These are phyloP conservation scores for Trichoderma asperelloides DNA, from an alignment of 495 filamentous ascomycete genomes.

Conservation along the genomic window DNA sequence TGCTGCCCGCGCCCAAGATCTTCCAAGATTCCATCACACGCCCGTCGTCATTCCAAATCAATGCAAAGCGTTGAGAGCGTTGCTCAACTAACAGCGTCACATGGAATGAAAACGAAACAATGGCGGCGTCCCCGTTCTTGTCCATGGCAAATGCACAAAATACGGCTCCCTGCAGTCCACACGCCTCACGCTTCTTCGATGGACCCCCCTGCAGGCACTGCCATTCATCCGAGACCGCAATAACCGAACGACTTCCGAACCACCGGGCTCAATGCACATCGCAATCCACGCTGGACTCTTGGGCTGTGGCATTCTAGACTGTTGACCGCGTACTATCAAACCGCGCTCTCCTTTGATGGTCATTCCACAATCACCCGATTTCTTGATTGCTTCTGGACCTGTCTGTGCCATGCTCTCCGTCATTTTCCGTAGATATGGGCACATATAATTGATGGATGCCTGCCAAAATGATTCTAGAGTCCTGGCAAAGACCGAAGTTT, in stretches of 20 bases:
- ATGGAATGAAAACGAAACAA: too few species aligned
- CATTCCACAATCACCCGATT: slow-evolving; percentile 3
- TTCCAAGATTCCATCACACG: too few species aligned
- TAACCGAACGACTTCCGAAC: slow-evolving; percentile 8
- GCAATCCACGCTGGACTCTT: not conserved
- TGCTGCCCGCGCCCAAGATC: too few species aligned
- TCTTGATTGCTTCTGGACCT: not conserved
- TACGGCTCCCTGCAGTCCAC: too few species aligned
- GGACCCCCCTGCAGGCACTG: not conserved
- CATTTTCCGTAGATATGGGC: not conserved
- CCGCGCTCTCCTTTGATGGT: not conserved
- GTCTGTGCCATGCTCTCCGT: not conserved
- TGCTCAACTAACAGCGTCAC: too few species aligned
- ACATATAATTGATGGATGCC: not conserved
- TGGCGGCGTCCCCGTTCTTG: not conserved
- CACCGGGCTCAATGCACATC: not conserved
- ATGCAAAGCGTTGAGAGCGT: too few species aligned
- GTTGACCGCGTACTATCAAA: not conserved
- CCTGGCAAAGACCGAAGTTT: not conserved
- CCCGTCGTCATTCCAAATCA: not conserved
- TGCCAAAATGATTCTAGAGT: not conserved
- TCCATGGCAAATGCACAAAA: too few species aligned
- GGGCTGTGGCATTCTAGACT: not conserved
- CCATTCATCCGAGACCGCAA: not conserved
- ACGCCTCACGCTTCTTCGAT: too few species aligned